Conservation (phyloP, 2,329 filamentous ascomycete species). For the Aspergillus eucalypticola region DNA sequence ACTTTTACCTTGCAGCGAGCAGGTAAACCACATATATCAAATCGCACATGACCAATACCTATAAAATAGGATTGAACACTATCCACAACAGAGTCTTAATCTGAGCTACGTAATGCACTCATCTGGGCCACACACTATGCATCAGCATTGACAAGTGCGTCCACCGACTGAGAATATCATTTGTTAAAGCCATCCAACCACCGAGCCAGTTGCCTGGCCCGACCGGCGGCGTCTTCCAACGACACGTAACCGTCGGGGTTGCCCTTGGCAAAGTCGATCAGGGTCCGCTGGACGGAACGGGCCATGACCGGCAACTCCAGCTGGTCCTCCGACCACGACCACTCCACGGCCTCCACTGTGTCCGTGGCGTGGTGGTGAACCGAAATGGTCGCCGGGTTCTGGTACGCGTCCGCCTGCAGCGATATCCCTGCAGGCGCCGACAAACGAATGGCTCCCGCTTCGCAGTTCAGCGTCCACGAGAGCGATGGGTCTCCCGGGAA, state of each 20-base stretch:
- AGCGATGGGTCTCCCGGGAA: neutral
- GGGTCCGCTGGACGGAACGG: neutral
- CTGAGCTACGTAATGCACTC: too few relatives aligned
- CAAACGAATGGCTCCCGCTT: neutral
- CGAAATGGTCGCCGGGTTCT: neutral
- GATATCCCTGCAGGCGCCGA: neutral
- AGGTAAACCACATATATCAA: too few relatives aligned
- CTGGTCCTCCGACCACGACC: slow-evolving; percentile 2
- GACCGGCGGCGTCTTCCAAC: neutral
- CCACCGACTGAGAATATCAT: too few relatives aligned
- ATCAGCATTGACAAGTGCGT: too few relatives aligned
- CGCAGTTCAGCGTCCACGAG: neutral
- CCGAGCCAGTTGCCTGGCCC: neutral
- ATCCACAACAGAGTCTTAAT: too few relatives aligned
- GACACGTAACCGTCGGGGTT: neutral
- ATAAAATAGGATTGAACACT: too few relatives aligned
- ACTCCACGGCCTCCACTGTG: neutral
- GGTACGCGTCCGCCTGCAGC: neutral
- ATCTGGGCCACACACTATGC: too few relatives aligned
- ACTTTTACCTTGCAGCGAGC: too few relatives aligned
- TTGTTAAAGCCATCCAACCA: neutral
- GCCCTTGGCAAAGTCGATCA: neutral
- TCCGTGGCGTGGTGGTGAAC: neutral
- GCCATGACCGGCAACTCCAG: neutral
- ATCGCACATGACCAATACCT: too few relatives aligned